A percentile compares a stretch with the other conserved stretches of the same genome.
Conservation (phyloP, 1,284 basidiomycete species). For the Ceratobasidium sp. region DNA sequence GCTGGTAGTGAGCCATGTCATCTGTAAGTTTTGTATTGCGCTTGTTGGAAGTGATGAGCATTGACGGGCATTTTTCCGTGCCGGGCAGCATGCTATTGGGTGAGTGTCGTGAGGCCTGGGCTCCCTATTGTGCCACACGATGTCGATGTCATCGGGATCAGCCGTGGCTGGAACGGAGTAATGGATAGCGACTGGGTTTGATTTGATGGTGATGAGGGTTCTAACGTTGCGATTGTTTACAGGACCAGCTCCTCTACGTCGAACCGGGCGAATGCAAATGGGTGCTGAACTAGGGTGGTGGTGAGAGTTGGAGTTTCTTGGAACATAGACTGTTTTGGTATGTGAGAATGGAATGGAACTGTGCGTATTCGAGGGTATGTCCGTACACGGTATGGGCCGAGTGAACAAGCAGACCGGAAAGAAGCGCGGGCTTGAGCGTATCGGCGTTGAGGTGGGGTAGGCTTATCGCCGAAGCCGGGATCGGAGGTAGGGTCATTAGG, state of each 20-base stretch:
- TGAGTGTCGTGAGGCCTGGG: slow-evolving; percentile 1
- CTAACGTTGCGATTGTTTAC: neutral
- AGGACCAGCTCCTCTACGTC: slow-evolving; percentile 35
- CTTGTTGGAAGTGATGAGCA: neutral
- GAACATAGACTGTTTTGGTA: slow-evolving; percentile 6
- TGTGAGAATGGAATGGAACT: slow-evolving; percentile 14
- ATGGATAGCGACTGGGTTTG: slow-evolving; percentile 15
- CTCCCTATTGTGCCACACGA: slow-evolving; percentile 23
- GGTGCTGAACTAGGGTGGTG: slow-evolving; percentile 19
- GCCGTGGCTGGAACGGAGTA: slow-evolving; percentile 21
- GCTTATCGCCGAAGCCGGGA: slow-evolving; percentile 8
- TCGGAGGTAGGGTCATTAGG: neutral
- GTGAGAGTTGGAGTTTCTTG: slow-evolving; percentile 4
- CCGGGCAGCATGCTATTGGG: slow-evolving; percentile 22
- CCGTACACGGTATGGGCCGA: neutral
- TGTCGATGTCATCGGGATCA: slow-evolving; percentile 23
- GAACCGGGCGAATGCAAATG: slow-evolving; percentile 29
- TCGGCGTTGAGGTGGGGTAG: slow-evolving; percentile 10
- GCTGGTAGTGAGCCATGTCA: slow-evolving; percentile 29
- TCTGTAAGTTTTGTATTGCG: slow-evolving; percentile 12
- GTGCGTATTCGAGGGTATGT: neutral
- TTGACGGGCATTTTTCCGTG: slow-evolving; percentile 15
- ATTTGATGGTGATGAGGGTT: slow-evolving; percentile 4
- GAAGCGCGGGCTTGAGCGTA: neutral
- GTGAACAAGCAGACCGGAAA: neutral